Evolutionary conservation across 495 filamentous ascomycete species (phyloP).

Genomic region (Hypoxylon cercidicola): DNA sequence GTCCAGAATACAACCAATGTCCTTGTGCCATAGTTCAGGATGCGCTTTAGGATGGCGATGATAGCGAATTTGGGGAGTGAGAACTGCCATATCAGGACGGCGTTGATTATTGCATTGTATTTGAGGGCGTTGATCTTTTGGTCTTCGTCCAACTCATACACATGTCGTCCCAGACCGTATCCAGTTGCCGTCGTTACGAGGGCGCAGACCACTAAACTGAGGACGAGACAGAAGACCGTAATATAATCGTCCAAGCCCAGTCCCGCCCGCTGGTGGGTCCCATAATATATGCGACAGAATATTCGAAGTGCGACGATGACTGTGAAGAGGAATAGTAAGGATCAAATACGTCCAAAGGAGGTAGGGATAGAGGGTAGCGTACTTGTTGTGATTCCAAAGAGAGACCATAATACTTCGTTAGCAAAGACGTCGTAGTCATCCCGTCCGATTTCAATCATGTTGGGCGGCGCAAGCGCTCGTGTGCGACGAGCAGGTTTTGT

Average conservation of each 20-base stretch:
- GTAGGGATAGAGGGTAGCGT: neutral
- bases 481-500: neutral
- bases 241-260: conserved; percentile 42
- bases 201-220: conserved; percentile 34
- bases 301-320: conserved; percentile 40
- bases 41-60: conserved; percentile 45
- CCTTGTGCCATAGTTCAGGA: conserved; percentile 40
- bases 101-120: conserved; percentile 44
- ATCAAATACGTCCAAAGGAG: neutral
- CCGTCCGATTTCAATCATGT: conserved; percentile 31
- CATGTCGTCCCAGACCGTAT: conserved; percentile 40
- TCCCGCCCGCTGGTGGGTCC: conserved; percentile 22
- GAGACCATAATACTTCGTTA: conserved; percentile 29
- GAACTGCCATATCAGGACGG: conserved; percentile 44
- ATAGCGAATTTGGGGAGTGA: conserved; percentile 46
- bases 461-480: neutral
- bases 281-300: conserved; percentile 31
- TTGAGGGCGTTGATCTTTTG: conserved; percentile 27
- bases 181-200: conserved; percentile 34
- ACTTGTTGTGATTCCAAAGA: conserved; percentile 34
- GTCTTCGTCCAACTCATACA: conserved; percentile 12
- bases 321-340: conserved; percentile 23
- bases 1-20: conserved; percentile 39
- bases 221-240: conserved; percentile 35
- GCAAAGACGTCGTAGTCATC: conserved; percentile 37